phyloP scores from a whole-genome alignment of 2,329 filamentous ascomycete genomes.

The Fusarium sp. region DNA sequence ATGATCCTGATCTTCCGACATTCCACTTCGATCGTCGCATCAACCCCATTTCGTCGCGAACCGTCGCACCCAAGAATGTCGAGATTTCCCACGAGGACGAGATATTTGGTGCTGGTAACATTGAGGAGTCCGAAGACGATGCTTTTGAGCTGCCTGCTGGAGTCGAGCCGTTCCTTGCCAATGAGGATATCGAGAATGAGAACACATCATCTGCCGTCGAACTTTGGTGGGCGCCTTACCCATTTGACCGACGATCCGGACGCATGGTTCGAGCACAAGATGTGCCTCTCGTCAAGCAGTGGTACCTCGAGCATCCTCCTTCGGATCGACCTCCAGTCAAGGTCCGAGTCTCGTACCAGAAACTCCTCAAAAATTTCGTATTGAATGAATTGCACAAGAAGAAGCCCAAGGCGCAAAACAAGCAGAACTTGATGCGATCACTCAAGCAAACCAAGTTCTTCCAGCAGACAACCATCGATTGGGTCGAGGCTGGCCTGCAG shows the following conservation, averaged over 20 bases:
- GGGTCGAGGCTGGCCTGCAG: slow-evolving; percentile 98
- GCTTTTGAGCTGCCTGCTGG: slow-evolving; percentile 83
- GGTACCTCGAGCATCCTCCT: slow-evolving; percentile 96
- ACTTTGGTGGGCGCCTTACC: slow-evolving; percentile 97
- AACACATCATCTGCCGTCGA: slow-evolving; percentile 92
- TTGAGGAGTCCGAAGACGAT: slow-evolving; percentile 78
- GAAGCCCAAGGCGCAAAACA: slow-evolving; percentile 93
- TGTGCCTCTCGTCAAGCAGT: slow-evolving; percentile 95
- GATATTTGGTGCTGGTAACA: slow-evolving; percentile 83
- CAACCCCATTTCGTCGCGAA: slow-evolving; percentile 95
- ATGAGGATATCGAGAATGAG: slow-evolving; percentile 87
- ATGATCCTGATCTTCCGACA: slow-evolving; percentile 88
- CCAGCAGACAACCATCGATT: slow-evolving; percentile 98
- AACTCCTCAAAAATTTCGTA: slow-evolving; percentile 93
- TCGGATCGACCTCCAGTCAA: slow-evolving; percentile 88
- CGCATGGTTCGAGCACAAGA: slow-evolving; percentile 97
- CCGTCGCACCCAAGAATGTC: slow-evolving; percentile 94
- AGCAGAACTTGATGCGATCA: slow-evolving; percentile 87
- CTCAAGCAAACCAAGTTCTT: slow-evolving; percentile 98
- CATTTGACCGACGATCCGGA: slow-evolving; percentile 92
- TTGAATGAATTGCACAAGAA: slow-evolving; percentile 97
- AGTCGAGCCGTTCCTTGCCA: slow-evolving; percentile 86
- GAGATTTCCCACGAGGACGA: slow-evolving; percentile 91
- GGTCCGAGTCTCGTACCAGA: slow-evolving; percentile 97
- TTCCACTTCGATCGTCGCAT: slow-evolving; percentile 99